phyloP scores from a whole-genome alignment of 2,329 filamentous ascomycete species.

The Lithohypha guttulata region DNA sequence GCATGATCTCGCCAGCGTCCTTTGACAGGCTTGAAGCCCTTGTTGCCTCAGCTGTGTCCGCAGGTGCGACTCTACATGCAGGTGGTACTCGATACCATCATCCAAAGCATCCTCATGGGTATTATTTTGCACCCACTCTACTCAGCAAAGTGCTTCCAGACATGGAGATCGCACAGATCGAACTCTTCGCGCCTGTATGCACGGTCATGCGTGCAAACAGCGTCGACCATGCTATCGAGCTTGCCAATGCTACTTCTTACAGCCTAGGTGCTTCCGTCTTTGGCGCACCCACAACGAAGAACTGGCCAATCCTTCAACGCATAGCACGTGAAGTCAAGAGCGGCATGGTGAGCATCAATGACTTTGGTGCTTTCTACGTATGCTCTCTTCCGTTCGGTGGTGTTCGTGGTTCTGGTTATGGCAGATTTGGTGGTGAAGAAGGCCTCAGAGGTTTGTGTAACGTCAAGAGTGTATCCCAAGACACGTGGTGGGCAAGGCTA shows the following conservation, averaged over 20 bases:
- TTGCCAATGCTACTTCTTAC: constrained; percentile 77
- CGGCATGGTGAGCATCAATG: constrained; percentile 91
- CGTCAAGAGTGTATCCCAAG: constrained; percentile 72
- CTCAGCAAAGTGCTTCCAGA: constrained; percentile 75
- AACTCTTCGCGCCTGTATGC: constrained; percentile 89
- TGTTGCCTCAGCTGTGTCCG: constrained; percentile 62
- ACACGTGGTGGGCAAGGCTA: constrained; percentile 47
- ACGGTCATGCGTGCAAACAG: constrained; percentile 64
- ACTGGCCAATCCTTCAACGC: constrained; percentile 27
- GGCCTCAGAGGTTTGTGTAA: constrained; percentile 79
- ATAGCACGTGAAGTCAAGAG: constrained; percentile 57
- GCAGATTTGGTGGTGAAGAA: constrained; percentile 83
- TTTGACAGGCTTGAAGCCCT: constrained; percentile 69
- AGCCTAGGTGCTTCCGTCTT: constrained; percentile 85
- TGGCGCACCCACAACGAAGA: constrained; percentile 52
- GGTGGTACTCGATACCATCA: constrained; percentile 66
- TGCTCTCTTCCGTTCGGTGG: constrained; percentile 93
- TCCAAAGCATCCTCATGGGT: constrained; percentile 62
- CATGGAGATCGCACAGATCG: constrained; percentile 81
- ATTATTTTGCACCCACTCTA: constrained; percentile 88
- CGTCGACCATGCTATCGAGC: constrained; percentile 56
- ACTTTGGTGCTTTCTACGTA: constrained; percentile 88
- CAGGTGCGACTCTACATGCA: constrained; percentile 69
- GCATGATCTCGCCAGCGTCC: constrained; percentile 69
- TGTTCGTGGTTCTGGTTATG: constrained; percentile 70